phyloP scores from a whole-genome alignment of 2,329 filamentous ascomycete genomes.

The Aspergillus sp. region DNA sequence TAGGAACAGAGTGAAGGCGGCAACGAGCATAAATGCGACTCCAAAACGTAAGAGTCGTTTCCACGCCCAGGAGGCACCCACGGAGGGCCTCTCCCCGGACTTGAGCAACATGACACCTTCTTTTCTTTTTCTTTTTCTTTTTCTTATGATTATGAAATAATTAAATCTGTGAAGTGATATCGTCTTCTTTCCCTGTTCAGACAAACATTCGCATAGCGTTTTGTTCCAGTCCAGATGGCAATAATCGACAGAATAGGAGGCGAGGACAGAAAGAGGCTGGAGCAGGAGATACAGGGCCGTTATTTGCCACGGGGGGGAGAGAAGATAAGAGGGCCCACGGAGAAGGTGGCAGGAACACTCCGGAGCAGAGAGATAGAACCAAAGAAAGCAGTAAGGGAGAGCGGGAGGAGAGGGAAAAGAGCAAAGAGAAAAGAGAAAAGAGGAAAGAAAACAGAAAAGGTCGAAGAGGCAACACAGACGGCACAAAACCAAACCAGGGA shows the following conservation, averaged over 20 bases:
- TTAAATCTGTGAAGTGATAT: no score
- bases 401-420: slow-evolving; percentile 7
- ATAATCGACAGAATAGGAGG: not conserved
- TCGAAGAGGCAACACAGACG: not conserved
- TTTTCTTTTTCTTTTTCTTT: not conserved
- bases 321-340: slow-evolving; percentile 13
- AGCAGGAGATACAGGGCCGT: not conserved
- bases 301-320: slow-evolving; percentile 1
- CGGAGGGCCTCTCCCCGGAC: slow-evolving; percentile 15
- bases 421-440: slow-evolving; percentile 6
- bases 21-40: slow-evolving; percentile 17
- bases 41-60: slow-evolving; percentile 24
- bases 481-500: slow-evolving; percentile 2
- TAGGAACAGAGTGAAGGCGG: slow-evolving; percentile 18
- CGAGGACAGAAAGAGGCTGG: not conserved
- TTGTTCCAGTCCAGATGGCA: no score
- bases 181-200: not conserved
- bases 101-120: slow-evolving; percentile 15
- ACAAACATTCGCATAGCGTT: not conserved
- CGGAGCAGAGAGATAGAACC: not conserved
- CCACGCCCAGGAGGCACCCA: slow-evolving; percentile 23
- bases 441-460: slow-evolving; percentile 1
- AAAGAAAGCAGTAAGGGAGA: slow-evolving; percentile 3
- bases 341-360: not conserved
- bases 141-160: no score